A percentile compares a stretch with the other conserved stretches of the same genome.
Conservation (phyloP, 2,329 filamentous ascomycete species). For the Dactylellina sp. region DNA sequence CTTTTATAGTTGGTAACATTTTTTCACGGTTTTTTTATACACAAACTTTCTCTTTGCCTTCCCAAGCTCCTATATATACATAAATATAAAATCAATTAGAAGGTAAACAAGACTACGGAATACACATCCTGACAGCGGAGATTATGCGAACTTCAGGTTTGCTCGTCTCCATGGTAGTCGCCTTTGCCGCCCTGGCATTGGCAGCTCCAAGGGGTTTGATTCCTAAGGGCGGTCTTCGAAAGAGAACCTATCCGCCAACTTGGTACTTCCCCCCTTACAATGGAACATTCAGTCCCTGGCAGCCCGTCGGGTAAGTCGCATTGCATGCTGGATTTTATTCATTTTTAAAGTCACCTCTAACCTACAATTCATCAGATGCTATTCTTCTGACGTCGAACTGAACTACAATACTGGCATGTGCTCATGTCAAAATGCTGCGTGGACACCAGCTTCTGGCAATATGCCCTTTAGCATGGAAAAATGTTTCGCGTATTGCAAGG, state of each 20-base stretch:
- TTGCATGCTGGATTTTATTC: not conserved
- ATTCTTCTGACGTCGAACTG: slow-evolving; percentile 2
- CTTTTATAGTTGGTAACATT: not conserved
- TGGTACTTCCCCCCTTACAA: slow-evolving; percentile 9
- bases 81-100: not conserved
- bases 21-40: slow-evolving; percentile 2
- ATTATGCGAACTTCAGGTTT: not conserved
- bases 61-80: not conserved
- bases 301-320: slow-evolving; percentile 4
- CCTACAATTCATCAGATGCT: slow-evolving; percentile 19
- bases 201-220: not conserved
- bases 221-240: not conserved
- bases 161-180: not conserved
- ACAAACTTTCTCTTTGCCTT: not conserved
- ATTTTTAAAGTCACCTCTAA: not conserved
- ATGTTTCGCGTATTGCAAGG: slow-evolving; percentile 20
- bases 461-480: slow-evolving; percentile 16
- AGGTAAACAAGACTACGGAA: not conserved
- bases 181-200: slow-evolving; percentile 5
- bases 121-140: not conserved
- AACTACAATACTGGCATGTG: slow-evolving; percentile 19
- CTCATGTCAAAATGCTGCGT: slow-evolving; percentile 10
- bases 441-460: not conserved
- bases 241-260: slow-evolving; percentile 5
- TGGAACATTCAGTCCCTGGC: slow-evolving; percentile 10